Evolutionary conservation across 108 stramenopile genomes (phyloP).

Genomic region (Schizochytrium sp.): DNA sequence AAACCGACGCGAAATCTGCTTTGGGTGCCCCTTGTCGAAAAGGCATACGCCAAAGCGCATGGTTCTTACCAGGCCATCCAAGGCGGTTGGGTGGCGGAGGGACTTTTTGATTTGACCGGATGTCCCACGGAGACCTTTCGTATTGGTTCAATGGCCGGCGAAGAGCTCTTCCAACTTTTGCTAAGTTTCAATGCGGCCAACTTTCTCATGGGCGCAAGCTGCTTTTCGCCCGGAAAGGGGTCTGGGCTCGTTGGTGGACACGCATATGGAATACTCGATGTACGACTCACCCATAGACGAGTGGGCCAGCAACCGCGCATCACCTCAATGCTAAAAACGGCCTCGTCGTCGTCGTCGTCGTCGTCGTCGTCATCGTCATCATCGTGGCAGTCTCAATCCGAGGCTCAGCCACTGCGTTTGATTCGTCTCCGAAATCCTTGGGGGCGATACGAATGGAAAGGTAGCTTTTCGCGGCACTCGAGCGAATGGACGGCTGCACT

Average conservation of each 20-base stretch:
- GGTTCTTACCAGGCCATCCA: conserved; percentile 24
- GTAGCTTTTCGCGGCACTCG: conserved; percentile 30
- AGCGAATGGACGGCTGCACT: conserved; percentile 26
- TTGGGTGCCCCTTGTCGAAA: conserved; percentile 36
- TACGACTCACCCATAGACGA: not conserved
- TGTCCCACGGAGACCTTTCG: not conserved
- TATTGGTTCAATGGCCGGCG: not conserved
- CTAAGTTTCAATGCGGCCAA: not conserved
- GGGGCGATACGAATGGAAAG: conserved; percentile 34
- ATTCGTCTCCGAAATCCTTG: conserved; percentile 36
- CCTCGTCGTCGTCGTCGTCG: not conserved
- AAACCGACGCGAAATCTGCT: not conserved
- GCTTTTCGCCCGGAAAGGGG: not conserved
- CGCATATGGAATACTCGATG: not conserved
- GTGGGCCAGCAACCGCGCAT: not conserved
- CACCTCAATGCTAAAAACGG: not conserved
- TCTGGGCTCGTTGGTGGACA: not conserved
- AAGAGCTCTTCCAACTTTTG: not conserved
- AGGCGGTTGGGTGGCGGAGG: conserved; percentile 30
- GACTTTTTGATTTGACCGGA: conserved; percentile 29
- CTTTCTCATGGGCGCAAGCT: conserved; percentile 12
- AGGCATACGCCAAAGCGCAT: conserved; percentile 36
- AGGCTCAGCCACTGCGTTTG: conserved; percentile 14
- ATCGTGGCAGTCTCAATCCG: not conserved
- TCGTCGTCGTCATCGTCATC: too few relatives aligned